Conservation (phyloP, 75 land plant genomes). For the Sequoia sempervirens region DNA sequence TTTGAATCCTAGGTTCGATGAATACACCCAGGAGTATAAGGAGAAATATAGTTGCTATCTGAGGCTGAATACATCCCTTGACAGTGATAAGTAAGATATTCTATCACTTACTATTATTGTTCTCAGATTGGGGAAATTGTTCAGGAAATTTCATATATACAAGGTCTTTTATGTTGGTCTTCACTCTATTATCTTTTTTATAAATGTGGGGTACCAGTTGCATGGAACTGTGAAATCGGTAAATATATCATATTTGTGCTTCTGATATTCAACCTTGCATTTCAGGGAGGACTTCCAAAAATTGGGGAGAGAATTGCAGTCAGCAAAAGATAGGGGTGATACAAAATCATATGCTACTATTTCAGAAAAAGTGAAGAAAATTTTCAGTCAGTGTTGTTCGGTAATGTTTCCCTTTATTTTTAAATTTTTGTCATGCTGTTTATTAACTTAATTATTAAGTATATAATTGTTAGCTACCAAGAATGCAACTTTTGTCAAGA, state of each 20-base stretch:
- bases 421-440: not conserved
- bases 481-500: not conserved
- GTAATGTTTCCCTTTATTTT: conserved; percentile 16
- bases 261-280: not conserved
- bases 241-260: not conserved
- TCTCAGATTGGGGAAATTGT: not conserved
- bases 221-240: not conserved
- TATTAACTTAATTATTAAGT: not conserved
- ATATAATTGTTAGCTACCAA: not conserved
- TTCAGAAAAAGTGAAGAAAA: conserved; percentile 32
- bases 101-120: not conserved
- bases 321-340: conserved; percentile 38
- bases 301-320: conserved; percentile 42
- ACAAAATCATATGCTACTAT: conserved; percentile 27
- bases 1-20: conserved; percentile 41
- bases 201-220: not conserved
- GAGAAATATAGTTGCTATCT: conserved; percentile 48
- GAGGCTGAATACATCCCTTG: conserved; percentile 34
- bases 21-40: conserved; percentile 50
- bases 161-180: not conserved
- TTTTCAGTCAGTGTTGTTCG: conserved; percentile 31
- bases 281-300: conserved; percentile 45
- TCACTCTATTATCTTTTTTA: not conserved
- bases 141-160: not conserved
- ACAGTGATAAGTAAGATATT: conserved; percentile 40